phyloP scores from a whole-genome alignment of 2,329 filamentous ascomycete species.

The Aspergillus sp. region DNA sequence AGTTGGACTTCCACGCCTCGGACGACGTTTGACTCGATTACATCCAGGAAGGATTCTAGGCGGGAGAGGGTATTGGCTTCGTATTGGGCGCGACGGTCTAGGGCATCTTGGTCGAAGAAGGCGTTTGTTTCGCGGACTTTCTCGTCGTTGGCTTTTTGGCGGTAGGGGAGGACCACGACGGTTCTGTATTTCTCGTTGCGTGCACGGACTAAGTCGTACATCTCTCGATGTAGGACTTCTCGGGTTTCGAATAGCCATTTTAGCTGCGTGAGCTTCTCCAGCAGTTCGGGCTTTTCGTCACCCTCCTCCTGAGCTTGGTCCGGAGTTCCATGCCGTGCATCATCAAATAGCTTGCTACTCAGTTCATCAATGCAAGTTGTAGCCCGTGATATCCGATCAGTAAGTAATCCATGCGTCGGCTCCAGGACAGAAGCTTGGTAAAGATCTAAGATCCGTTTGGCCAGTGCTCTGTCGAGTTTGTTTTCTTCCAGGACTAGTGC shows the following conservation, averaged over 20 bases:
- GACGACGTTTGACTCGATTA: constrained; percentile 77
- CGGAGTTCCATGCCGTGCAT: constrained; percentile 61
- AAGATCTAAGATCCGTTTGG: constrained; percentile 73
- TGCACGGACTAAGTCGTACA: constrained; percentile 77
- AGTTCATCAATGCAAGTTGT: constrained; percentile 73
- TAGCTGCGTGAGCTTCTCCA: constrained; percentile 87
- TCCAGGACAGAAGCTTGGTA: constrained; percentile 80
- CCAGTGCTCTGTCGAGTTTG: constrained; percentile 61
- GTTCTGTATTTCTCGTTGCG: constrained; percentile 81
- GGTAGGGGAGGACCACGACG: constrained; percentile 76
- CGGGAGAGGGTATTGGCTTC: constrained; percentile 66
- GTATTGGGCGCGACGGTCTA: constrained; percentile 63
- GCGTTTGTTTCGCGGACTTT: constrained; percentile 71
- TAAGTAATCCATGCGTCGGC: constrained; percentile 73
- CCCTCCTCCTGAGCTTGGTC: constrained; percentile 91
- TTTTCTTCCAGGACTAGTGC: constrained; percentile 67
- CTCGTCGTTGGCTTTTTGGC: constrained; percentile 63
- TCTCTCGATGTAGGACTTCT: constrained; percentile 76
- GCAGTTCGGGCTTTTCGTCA: constrained; percentile 84
- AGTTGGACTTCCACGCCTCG: constrained; percentile 87
- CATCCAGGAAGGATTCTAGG: constrained; percentile 66
- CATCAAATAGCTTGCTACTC: constrained; percentile 63
- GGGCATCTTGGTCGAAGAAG: constrained; percentile 76
- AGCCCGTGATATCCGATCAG: constrained; percentile 64
- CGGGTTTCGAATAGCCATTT: constrained; percentile 97